phyloP scores from a whole-genome alignment of 257 asterid genomes.

The Nicotiana paniculata region DNA sequence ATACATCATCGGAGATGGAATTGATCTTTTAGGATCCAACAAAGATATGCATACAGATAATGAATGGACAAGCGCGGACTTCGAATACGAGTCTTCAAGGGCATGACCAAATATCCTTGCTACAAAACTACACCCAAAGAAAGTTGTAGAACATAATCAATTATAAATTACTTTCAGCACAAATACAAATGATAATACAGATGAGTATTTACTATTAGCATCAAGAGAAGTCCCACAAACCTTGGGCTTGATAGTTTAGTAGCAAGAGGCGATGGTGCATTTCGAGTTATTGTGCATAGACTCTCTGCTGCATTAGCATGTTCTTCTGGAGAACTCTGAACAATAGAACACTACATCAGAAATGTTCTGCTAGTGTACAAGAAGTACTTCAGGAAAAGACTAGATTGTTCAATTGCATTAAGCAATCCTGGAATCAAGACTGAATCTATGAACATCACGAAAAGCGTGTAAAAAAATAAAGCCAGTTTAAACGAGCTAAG shows the following conservation, averaged over 20 bases:
- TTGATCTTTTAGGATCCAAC: slow-evolving; percentile 88
- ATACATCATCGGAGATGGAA: slow-evolving; percentile 63
- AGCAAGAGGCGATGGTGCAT: slow-evolving; percentile 85
- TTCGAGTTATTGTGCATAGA: slow-evolving; percentile 84
- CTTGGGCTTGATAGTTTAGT: slow-evolving; percentile 85
- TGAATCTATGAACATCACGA: background rate
- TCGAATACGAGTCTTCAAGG: slow-evolving; percentile 72
- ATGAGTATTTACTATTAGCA: background rate
- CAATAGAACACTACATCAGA: background rate
- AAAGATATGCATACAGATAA: slow-evolving; percentile 85
- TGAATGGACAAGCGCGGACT: slow-evolving; percentile 80
- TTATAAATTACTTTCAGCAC: background rate
- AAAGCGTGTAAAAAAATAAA: background rate
- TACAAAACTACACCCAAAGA: slow-evolving; percentile 60
- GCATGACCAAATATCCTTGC: slow-evolving; percentile 85
- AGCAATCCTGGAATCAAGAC: background rate
- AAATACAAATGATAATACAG: background rate
- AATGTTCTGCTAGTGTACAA: background rate
- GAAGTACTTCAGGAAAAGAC: background rate
- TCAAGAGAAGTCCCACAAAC: slow-evolving; percentile 33
- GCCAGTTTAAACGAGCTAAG: background rate
- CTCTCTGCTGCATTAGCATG: slow-evolving; percentile 97
- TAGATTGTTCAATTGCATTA: background rate
- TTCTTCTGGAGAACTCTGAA: slow-evolving; percentile 89
- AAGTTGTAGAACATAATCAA: slow-evolving; percentile 5